Evolutionary conservation across 805 yeast species (phyloP).

Genomic region (Sungouiella thailandica): DNA sequence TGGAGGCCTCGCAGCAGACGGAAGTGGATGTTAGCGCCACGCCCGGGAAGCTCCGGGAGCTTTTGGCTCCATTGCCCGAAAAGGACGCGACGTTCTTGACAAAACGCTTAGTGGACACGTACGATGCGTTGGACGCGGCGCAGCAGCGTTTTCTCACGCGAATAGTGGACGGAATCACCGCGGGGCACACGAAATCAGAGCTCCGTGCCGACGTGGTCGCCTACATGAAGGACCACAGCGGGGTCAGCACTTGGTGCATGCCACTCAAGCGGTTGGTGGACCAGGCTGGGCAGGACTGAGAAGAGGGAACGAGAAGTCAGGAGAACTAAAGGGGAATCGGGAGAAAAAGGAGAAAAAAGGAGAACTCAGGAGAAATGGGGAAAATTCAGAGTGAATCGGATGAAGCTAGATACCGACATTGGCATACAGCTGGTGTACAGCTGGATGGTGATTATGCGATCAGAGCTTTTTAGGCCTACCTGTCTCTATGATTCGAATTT

Average conservation of each 20-base stretch:
- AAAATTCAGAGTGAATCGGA: too few relatives aligned
- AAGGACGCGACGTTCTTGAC: slow-evolving; percentile 7
- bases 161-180: slow-evolving; percentile 7
- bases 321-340: too few relatives aligned
- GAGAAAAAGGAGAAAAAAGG: too few relatives aligned
- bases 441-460: too few relatives aligned
- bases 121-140: slow-evolving; percentile 4
- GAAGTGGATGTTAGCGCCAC: not conserved
- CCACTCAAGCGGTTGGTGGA: slow-evolving; percentile 52
- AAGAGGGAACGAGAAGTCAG: not conserved
- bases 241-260: slow-evolving; percentile 61
- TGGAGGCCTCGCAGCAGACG: not conserved
- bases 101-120: slow-evolving; percentile 8
- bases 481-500: too few relatives aligned
- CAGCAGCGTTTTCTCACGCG: slow-evolving; percentile 10
- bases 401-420: too few relatives aligned
- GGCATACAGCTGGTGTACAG: too few relatives aligned
- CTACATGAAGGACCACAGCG: slow-evolving; percentile 55
- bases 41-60: slow-evolving; percentile 5
- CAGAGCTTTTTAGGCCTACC: too few relatives aligned
- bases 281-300: not conserved
- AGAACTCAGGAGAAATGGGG: too few relatives aligned
- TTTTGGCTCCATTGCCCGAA: slow-evolving; percentile 4
- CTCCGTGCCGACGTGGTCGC: slow-evolving; percentile 37
- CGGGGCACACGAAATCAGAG: slow-evolving; percentile 6